These are phyloP conservation scores for Mangifera indica DNA, from an alignment of 345 rosid genomes.

Conservation along the genomic window DNA sequence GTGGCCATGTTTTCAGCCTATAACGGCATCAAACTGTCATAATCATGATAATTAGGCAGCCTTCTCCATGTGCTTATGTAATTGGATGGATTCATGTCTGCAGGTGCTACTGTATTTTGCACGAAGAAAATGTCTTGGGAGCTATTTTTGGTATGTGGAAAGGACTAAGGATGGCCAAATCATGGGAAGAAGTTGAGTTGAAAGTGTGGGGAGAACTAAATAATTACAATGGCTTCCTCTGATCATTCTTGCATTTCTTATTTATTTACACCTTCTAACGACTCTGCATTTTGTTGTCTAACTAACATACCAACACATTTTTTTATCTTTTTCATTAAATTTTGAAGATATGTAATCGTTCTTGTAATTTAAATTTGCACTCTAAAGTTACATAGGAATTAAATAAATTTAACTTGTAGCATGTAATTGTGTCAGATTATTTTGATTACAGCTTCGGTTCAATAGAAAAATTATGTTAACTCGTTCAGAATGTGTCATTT, in stretches of 20 bases:
- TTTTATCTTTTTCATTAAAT: neutral
- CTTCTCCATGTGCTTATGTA: neutral
- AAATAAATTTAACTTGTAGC: neutral
- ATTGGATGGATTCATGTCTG: slow-evolving; percentile 12
- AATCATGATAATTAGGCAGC: neutral
- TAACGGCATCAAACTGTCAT: neutral
- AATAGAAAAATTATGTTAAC: neutral
- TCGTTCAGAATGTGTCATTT: neutral
- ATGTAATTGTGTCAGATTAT: neutral
- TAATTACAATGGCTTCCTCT: slow-evolving; percentile 34
- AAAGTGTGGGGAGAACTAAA: slow-evolving; percentile 79
- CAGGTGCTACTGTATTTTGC: slow-evolving; percentile 92
- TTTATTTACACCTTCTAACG: slow-evolving; percentile 1
- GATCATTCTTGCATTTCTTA: slow-evolving; percentile 11
- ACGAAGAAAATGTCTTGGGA: slow-evolving; percentile 83
- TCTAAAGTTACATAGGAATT: neutral
- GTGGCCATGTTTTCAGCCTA: neutral
- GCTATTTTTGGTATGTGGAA: slow-evolving; percentile 79
- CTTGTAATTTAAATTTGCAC: neutral
- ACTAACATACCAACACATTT: neutral
- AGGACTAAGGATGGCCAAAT: slow-evolving; percentile 52
- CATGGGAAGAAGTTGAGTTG: slow-evolving; percentile 90
- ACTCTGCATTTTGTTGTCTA: neutral
- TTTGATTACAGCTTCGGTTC: neutral
- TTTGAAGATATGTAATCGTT: neutral